Conservation (phyloP, 2,329 filamentous ascomycete genomes). For the Fusarium albosuccineum region DNA sequence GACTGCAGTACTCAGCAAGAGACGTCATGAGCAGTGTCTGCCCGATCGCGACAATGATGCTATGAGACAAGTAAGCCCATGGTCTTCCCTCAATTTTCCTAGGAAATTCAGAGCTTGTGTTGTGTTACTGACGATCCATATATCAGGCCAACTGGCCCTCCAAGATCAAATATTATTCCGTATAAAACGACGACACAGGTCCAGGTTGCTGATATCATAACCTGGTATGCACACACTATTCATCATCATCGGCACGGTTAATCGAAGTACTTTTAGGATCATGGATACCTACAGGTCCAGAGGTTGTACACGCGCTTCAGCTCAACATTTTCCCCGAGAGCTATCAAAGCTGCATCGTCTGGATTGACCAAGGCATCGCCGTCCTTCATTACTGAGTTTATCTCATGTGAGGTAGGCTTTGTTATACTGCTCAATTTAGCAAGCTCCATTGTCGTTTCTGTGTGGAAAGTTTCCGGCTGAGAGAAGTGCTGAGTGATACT, state of each 20-base stretch:
- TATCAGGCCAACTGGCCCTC: conserved; percentile 14
- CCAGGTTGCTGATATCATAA: conserved; percentile 31
- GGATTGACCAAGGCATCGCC: conserved; percentile 1
- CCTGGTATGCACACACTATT: conserved; percentile 27
- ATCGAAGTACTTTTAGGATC: not conserved
- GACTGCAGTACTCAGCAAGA: conserved; percentile 21
- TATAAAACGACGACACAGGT: conserved; percentile 28
- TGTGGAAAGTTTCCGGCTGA: not conserved
- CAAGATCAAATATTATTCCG: conserved; percentile 20
- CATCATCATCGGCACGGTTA: not conserved
- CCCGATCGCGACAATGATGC: conserved; percentile 25
- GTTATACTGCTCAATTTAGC: not conserved
- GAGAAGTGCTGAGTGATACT: not conserved
- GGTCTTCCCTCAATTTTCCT: not conserved
- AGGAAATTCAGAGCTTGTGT: not conserved
- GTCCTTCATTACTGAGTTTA: conserved; percentile 3
- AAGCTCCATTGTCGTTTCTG: conserved; percentile 3
- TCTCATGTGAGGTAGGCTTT: not conserved
- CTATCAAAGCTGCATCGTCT: conserved; percentile 16
- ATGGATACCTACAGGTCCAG: conserved; percentile 8
- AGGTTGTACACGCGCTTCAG: conserved; percentile 25
- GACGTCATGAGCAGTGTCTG: conserved; percentile 22
- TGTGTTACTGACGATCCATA: conserved; percentile 22
- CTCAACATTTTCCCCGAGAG: conserved; percentile 15
- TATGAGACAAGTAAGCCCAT: not conserved